These are phyloP conservation scores for Clonostachys chloroleuca DNA, from an alignment of 2,329 filamentous ascomycete species.

Conservation along the genomic window DNA sequence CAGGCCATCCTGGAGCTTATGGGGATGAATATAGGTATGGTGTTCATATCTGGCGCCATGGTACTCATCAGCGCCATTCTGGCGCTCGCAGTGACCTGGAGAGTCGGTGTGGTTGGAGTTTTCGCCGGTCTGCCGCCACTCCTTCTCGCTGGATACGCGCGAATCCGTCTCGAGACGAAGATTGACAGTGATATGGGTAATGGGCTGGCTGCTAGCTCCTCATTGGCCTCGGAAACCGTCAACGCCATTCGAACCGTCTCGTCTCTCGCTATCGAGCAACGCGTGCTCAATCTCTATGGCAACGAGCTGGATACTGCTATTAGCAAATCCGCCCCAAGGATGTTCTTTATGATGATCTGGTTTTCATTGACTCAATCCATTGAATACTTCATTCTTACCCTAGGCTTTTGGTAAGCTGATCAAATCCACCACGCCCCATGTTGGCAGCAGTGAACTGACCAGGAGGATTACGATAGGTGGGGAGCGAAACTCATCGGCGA, in stretches of 20 bases:
- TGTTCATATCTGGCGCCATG: constrained; percentile 33
- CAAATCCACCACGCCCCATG: neutral
- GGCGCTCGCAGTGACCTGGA: constrained; percentile 35
- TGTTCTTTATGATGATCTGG: constrained; percentile 11
- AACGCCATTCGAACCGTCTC: constrained; percentile 48
- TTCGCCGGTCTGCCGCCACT: constrained; percentile 35
- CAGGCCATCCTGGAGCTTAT: constrained; percentile 40
- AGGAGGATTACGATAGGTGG: constrained; percentile 4
- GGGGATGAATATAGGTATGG: constrained; percentile 32
- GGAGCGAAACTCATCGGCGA: constrained; percentile 4
- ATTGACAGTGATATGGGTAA: constrained; percentile 8
- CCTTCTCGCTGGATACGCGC: constrained; percentile 29
- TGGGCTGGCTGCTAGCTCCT: constrained; percentile 33
- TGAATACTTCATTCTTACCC: constrained; percentile 20
- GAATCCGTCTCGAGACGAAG: constrained; percentile 32
- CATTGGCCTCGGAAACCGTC: constrained; percentile 21
- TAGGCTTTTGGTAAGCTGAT: constrained; percentile 34
- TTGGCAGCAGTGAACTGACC: no score
- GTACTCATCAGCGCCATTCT: constrained; percentile 31
- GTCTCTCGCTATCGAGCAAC: constrained; percentile 27
- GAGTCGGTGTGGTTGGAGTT: constrained; percentile 34
- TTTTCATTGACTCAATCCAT: constrained; percentile 15
- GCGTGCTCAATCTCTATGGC: constrained; percentile 23
- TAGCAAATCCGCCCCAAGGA: neutral
- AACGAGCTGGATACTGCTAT: constrained; percentile 16